Base-by-base conservation (phyloP, 75 land plant genomes). In the Cryptomeria japonica region DNA sequence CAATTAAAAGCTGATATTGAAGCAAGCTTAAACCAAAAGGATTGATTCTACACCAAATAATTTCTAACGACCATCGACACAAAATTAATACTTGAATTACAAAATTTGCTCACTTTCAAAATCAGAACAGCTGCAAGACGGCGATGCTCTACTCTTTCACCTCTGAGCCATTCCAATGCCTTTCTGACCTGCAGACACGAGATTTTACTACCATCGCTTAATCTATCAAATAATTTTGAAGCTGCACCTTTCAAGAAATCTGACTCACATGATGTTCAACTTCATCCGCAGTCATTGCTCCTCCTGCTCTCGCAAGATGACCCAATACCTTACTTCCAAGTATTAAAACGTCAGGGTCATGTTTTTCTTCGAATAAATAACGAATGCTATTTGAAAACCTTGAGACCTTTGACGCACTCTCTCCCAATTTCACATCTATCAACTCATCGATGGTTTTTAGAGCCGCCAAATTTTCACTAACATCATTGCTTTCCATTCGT, bases 101-200 rank as follows among this genome's bases (percentile, higher is more conserved):
- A 36, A 42, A 89, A 38, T 36, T 79, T 53, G 84, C 93, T 90
- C 88, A 97, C 99, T 86, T 98, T 98, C 80, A 98, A 83, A 73
- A 98, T 98, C 32, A 98, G 90, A 49, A 98, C 99, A 88, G 99
- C 99, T 78, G 99, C 99, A 90, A 98, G 93, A 38, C 95, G 99
- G 22, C 96, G 95, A 86, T 92, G 90, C 85, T 98, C 99, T 44
- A 96, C 88, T 88, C 99, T 91, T 39, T 98, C 99, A 42, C 94
- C 96, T 37, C 91, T 90, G 76, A 98, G 94, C 99, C 99, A 97
- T 0, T 93, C 94, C 88, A 98, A 82, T 10, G 99, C 96, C 86
- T 56, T 92, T 90, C 87, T 92, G 13, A 98, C 93, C 99, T 98
- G 90, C 85, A 75, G 84, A 78, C 51, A 79, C 6, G 85, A 86